phyloP scores from a whole-genome alignment of 768 basidiomycete genomes.

The Boletus subparvulus region DNA sequence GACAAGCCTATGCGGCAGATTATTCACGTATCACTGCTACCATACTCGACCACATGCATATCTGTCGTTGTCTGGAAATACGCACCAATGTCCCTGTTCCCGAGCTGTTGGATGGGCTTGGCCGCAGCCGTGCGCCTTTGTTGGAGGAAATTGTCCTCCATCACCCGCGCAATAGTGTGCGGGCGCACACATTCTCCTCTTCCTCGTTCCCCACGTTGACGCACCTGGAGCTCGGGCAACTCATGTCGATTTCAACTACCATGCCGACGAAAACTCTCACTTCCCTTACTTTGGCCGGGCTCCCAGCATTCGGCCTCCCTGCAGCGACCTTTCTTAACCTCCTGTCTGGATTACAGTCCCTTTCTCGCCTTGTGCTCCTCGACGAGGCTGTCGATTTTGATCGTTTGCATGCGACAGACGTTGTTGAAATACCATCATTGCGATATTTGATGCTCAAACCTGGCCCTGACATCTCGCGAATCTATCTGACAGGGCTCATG shows the following conservation, averaged over 20 bases:
- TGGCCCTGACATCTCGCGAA: slow-evolving; percentile 28
- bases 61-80: slow-evolving; percentile 28
- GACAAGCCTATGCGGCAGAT: slow-evolving; percentile 20
- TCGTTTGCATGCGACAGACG: slow-evolving; percentile 2
- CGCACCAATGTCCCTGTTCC: slow-evolving; percentile 24
- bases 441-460: slow-evolving; percentile 24
- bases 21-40: slow-evolving; percentile 22
- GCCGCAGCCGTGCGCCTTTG: slow-evolving; percentile 23
- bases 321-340: slow-evolving; percentile 20
- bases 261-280: slow-evolving; percentile 20
- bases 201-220: slow-evolving; percentile 23
- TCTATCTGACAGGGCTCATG: slow-evolving; percentile 26
- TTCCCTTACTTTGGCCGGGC: slow-evolving; percentile 25
- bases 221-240: slow-evolving; percentile 23
- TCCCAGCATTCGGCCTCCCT: slow-evolving; percentile 24
- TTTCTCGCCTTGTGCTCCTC: slow-evolving; percentile 25
- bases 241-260: slow-evolving; percentile 16
- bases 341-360: slow-evolving; percentile 21
- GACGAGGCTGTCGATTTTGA: slow-evolving; percentile 31
- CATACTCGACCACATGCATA: slow-evolving; percentile 29
- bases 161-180: slow-evolving; percentile 16
- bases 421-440: slow-evolving; percentile 20
- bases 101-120: slow-evolving; percentile 24
- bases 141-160: slow-evolving; percentile 26
- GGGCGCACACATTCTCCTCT: slow-evolving; percentile 13